phyloP scores from a whole-genome alignment of 192 early-diverging fungal genomes.

The Coemansia sp. region DNA sequence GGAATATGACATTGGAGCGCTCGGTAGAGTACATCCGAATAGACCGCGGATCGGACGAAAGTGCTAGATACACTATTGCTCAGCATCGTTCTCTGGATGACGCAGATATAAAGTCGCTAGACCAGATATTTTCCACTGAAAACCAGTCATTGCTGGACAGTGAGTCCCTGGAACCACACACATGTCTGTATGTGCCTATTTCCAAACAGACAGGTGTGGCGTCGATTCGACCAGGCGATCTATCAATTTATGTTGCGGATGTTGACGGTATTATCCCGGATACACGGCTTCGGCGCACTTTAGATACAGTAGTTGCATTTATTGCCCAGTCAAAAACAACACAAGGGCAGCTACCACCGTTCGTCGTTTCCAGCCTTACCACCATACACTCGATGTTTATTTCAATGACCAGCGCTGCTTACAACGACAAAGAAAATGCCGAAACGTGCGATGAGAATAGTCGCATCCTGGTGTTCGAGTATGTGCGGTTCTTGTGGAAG shows the following conservation, averaged over 20 bases:
- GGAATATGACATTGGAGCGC: constrained; percentile 6
- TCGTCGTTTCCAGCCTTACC: constrained; percentile 3
- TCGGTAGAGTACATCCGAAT: constrained; percentile 1
- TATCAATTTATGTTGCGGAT: constrained; percentile 3
- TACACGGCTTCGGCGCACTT: constrained; percentile 30
- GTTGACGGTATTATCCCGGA: constrained; percentile 13
- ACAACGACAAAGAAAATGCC: neutral
- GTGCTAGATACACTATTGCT: neutral
- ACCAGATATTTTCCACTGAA: neutral
- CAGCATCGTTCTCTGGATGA: constrained; percentile 1
- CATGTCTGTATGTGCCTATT: neutral
- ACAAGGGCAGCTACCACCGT: neutral
- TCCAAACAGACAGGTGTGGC: neutral
- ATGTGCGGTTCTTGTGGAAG: constrained; percentile 30
- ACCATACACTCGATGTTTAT: constrained; percentile 14
- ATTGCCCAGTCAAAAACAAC: constrained; percentile 4
- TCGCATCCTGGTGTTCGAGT: constrained; percentile 24
- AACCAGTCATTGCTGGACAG: neutral
- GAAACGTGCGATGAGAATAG: neutral
- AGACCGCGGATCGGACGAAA: neutral
- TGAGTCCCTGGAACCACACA: neutral
- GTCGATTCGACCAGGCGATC: constrained; percentile 2
- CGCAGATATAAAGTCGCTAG: neutral
- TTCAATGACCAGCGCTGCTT: neutral
- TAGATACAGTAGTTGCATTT: constrained; percentile 18